These are phyloP conservation scores for Cercophora newfieldiana DNA, from an alignment of 495 filamentous ascomycete species.

Conservation along the genomic window DNA sequence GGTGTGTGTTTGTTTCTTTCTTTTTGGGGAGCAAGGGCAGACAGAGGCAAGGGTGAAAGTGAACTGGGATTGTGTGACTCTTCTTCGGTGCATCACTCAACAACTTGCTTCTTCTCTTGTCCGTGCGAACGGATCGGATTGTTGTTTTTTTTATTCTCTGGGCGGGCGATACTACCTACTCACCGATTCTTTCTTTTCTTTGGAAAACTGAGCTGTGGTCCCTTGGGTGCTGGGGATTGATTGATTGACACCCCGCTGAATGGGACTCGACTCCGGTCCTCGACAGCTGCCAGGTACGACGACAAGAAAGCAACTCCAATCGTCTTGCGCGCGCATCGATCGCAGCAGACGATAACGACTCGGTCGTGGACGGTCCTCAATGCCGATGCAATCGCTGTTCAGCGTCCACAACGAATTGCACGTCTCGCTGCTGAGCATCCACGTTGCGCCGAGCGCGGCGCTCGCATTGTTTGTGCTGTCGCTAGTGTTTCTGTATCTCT, in stretches of 20 bases:
- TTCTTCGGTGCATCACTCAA: background rate
- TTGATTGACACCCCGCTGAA: background rate
- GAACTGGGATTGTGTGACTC: slow-evolving; percentile 11
- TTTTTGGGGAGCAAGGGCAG: background rate
- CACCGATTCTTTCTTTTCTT: background rate
- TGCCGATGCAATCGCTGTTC: slow-evolving; percentile 49
- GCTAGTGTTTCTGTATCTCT: slow-evolving; percentile 52
- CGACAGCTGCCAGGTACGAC: background rate
- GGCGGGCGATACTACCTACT: too few relatives aligned
- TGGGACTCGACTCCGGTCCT: background rate
- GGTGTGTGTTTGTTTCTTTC: background rate
- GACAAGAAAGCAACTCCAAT: background rate
- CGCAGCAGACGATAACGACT: background rate
- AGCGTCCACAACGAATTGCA: slow-evolving; percentile 50
- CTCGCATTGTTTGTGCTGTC: slow-evolving; percentile 50
- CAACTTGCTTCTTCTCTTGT: slow-evolving; percentile 14
- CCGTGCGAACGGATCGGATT: background rate
- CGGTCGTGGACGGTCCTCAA: background rate
- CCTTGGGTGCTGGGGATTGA: background rate
- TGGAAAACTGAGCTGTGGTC: background rate
- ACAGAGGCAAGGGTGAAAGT: background rate
- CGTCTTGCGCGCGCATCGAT: background rate
- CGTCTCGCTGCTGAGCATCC: slow-evolving; percentile 53
- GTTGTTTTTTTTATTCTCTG: background rate
- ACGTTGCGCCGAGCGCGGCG: slow-evolving; percentile 55